phyloP scores from a whole-genome alignment of 768 basidiomycete genomes.

The Ramaria sp. region DNA sequence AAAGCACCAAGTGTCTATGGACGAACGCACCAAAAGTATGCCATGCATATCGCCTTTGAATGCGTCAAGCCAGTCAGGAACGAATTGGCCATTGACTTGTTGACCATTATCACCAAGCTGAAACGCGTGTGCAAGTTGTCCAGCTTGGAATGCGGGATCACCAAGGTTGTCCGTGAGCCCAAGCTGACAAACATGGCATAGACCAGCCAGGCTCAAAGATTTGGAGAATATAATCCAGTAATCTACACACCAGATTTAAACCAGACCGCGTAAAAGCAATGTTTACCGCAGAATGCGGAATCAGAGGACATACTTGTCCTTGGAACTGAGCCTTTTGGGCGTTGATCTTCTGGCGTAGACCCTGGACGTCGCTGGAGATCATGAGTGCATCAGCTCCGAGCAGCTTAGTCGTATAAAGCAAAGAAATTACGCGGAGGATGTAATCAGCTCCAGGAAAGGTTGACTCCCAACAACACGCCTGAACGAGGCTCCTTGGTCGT shows the following conservation, averaged over 20 bases:
- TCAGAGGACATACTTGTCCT: slow-evolving; percentile 18
- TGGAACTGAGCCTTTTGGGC: background rate
- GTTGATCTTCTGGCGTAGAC: background rate
- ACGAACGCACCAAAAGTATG: slow-evolving; percentile 26
- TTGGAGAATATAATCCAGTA: background rate
- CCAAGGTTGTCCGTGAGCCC: slow-evolving; percentile 29
- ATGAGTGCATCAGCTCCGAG: background rate
- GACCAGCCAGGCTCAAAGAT: background rate
- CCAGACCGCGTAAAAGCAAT: slow-evolving; percentile 44
- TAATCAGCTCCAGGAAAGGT: slow-evolving; percentile 33
- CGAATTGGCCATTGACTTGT: slow-evolving; percentile 6
- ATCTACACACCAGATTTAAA: slow-evolving; percentile 21
- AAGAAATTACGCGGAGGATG: slow-evolving; percentile 32
- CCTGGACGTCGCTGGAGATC: background rate
- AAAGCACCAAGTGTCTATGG: slow-evolving; percentile 1
- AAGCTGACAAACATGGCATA: slow-evolving; percentile 15
- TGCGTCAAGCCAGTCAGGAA: slow-evolving; percentile 32
- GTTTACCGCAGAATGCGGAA: slow-evolving; percentile 38
- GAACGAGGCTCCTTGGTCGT: slow-evolving; percentile 37
- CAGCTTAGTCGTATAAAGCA: background rate
- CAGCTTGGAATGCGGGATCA: slow-evolving; percentile 27
- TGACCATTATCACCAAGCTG: slow-evolving; percentile 27
- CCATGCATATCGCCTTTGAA: slow-evolving; percentile 39
- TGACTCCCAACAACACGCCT: slow-evolving; percentile 24
- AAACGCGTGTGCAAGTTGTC: slow-evolving; percentile 30